These are phyloP conservation scores for Xerocomellus intermedius DNA, from an alignment of 768 basidiomycete species.

Conservation along the genomic window DNA sequence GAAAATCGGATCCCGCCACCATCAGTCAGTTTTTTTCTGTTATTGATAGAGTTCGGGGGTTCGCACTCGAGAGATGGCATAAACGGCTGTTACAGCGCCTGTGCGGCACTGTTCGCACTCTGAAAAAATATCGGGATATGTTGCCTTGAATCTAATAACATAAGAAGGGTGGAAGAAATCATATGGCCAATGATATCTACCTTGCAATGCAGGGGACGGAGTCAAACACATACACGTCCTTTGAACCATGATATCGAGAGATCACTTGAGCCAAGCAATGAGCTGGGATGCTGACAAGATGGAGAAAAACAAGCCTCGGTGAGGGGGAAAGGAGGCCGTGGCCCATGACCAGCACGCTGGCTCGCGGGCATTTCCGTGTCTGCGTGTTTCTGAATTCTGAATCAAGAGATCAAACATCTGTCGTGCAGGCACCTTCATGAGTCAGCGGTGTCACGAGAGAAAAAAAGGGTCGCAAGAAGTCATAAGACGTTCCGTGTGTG, in stretches of 20 bases:
- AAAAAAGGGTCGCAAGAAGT: neutral
- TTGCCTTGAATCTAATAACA: neutral
- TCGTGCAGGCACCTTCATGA: constrained; percentile 7
- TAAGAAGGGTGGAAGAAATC: neutral
- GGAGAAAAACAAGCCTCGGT: neutral
- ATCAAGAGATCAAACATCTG: constrained; percentile 10
- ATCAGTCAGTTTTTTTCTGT: neutral
- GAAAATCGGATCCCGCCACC: neutral
- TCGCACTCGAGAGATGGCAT: neutral
- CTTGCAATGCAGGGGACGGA: neutral
- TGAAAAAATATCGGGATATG: neutral
- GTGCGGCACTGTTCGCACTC: neutral
- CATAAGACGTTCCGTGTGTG: neutral
- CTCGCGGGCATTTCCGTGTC: constrained; percentile 19
- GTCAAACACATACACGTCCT: neutral
- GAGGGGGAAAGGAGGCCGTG: constrained; percentile 1
- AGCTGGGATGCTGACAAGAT: neutral
- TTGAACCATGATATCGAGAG: neutral
- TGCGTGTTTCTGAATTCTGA: constrained; percentile 6
- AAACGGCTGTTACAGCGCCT: neutral
- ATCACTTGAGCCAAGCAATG: neutral
- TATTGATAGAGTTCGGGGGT: neutral
- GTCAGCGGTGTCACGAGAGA: constrained; percentile 9
- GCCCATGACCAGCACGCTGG: neutral
- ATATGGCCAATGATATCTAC: neutral